phyloP scores from a whole-genome alignment of 441 rosid genomes.

The Geranium incanum region DNA sequence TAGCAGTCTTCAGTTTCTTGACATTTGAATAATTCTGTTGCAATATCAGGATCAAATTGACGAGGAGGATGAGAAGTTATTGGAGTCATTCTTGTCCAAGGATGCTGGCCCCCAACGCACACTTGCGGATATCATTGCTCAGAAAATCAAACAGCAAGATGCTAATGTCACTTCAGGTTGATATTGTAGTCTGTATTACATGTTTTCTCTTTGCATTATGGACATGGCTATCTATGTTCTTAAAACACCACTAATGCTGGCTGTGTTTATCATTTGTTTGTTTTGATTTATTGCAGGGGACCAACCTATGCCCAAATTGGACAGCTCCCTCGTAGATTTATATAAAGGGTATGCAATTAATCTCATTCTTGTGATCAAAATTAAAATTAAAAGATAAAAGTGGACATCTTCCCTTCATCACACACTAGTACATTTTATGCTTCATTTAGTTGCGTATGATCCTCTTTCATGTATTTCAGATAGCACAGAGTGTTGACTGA shows the following conservation, averaged over 20 bases:
- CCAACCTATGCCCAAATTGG: conserved; percentile 58
- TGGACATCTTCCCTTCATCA: background rate
- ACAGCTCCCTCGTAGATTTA: conserved; percentile 47
- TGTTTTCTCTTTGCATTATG: no score
- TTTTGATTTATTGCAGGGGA: conserved; percentile 38
- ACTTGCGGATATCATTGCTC: conserved; percentile 67
- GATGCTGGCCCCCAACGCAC: conserved; percentile 57
- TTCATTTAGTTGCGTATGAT: background rate
- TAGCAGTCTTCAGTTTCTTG: background rate
- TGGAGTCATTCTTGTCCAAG: conserved; percentile 68
- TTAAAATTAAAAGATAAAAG: background rate
- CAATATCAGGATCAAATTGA: conserved; percentile 52
- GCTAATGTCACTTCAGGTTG: conserved; percentile 58
- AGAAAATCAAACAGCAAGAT: conserved; percentile 53
- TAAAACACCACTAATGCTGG: background rate
- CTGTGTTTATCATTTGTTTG: conserved; percentile 10
- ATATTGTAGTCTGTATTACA: background rate
- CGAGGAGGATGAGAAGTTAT: conserved; percentile 71
- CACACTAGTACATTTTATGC: background rate
- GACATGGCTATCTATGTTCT: background rate
- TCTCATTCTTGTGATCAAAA: background rate
- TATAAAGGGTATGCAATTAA: conserved; percentile 53
- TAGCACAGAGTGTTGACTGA: background rate
- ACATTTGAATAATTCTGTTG: background rate
- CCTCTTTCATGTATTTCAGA: background rate